These are phyloP conservation scores for Lotmaria passim DNA, from an alignment of 208 protist species.

Conservation along the genomic window DNA sequence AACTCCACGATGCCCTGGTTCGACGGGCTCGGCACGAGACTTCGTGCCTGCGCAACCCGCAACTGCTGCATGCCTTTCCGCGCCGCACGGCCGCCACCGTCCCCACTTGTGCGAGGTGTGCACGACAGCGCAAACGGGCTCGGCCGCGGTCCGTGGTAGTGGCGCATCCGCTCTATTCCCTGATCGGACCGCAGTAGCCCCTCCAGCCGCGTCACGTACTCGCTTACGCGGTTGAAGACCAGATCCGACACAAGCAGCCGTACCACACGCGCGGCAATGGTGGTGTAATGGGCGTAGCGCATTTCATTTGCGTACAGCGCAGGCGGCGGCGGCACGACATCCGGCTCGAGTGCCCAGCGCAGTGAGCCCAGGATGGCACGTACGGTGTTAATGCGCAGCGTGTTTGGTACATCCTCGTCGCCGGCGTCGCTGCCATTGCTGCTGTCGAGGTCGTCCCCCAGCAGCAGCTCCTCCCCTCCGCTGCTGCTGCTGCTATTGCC, in stretches of 20 bases:
- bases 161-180: conserved; percentile 3
- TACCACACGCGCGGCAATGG: conserved; percentile 54
- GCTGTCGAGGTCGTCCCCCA: conserved; percentile 1
- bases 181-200: conserved; percentile 37
- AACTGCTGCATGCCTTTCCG: background rate
- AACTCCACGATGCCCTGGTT: conserved; percentile 17
- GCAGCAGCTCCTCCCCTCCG: background rate
- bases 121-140: background rate
- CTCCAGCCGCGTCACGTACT: conserved; percentile 71
- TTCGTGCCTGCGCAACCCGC: background rate
- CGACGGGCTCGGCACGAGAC: conserved; percentile 18
- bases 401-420: conserved; percentile 1
- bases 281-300: conserved; percentile 30
- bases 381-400: conserved; percentile 37
- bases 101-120: background rate
- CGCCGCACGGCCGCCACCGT: background rate
- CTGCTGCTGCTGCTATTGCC: background rate
- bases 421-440: background rate
- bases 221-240: conserved; percentile 47
- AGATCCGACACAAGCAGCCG: conserved; percentile 62
- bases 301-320: conserved; percentile 4
- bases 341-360: conserved; percentile 68
- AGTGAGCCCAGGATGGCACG: conserved; percentile 73
- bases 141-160: background rate
- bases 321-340: conserved; percentile 37